These are phyloP conservation scores for Arthrinium phaeospermum DNA, from an alignment of 2,329 filamentous ascomycete genomes.

Conservation along the genomic window DNA sequence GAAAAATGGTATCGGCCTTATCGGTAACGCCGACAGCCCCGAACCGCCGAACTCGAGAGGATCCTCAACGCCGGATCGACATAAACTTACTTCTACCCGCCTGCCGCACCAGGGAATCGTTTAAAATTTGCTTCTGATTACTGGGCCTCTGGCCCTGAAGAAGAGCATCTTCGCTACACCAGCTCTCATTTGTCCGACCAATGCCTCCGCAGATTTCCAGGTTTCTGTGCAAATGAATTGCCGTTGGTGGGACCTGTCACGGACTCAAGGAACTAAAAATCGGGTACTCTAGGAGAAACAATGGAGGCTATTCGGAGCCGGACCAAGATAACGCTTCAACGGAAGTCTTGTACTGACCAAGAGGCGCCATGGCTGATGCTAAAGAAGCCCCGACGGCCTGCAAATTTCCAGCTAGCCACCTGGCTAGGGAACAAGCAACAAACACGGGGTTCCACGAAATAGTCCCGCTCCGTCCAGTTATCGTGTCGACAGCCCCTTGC, in stretches of 20 bases:
- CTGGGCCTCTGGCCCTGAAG: background rate
- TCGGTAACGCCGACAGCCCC: slow-evolving; percentile 9
- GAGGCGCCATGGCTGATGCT: background rate
- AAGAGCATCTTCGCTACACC: background rate
- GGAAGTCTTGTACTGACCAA: background rate
- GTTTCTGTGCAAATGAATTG: background rate
- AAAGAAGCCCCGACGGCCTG: background rate
- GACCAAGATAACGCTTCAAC: slow-evolving; percentile 6
- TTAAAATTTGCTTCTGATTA: background rate
- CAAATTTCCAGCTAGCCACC: background rate
- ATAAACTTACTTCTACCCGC: background rate
- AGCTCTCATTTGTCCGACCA: background rate
- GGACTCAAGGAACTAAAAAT: background rate
- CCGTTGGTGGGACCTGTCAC: background rate
- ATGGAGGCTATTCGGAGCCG: background rate
- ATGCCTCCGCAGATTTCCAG: background rate
- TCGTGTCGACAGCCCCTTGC: background rate
- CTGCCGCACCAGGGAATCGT: background rate
- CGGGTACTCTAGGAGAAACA: slow-evolving; percentile 12
- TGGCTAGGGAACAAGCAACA: background rate
- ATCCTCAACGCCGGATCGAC: background rate
- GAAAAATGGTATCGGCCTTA: slow-evolving; percentile 16
- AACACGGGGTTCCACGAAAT: background rate
- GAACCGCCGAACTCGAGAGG: background rate
- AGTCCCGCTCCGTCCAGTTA: slow-evolving; percentile 23